Conservation (phyloP, 139 green algal species). For the Desmodesmus armatus region DNA sequence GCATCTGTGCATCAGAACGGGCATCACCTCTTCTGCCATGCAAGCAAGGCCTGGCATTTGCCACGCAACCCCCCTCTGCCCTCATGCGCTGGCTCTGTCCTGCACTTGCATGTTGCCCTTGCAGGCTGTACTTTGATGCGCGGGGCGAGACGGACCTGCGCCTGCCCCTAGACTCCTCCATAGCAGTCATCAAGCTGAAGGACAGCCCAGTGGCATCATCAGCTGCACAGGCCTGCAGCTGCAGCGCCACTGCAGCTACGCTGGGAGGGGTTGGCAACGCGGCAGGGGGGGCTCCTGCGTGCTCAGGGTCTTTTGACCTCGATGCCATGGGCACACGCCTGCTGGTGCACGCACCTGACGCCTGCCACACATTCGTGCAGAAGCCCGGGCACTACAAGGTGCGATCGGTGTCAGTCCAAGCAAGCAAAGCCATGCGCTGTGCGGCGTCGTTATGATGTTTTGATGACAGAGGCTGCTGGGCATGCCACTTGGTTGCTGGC, state of each 20-base stretch:
- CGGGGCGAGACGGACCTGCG: slow-evolving; percentile 1
- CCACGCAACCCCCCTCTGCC: no score
- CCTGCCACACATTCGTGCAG: background rate
- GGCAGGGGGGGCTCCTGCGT: background rate
- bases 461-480: no score
- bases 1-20: no score
- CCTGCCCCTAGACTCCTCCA: background rate
- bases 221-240: background rate
- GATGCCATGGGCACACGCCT: background rate
- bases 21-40: no score
- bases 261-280: background rate
- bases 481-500: no score
- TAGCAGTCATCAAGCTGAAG: slow-evolving; percentile 1
- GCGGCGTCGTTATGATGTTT: no score
- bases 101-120: background rate
- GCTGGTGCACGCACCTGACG: background rate
- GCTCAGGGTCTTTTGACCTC: background rate
- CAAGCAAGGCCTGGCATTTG: no score
- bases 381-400: slow-evolving; percentile 25
- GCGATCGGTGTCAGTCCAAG: no score
- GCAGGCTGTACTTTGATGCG: slow-evolving; percentile 26
- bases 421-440: no score
- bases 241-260: background rate
- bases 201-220: background rate
- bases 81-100: background rate